phyloP scores from a whole-genome alignment of 306 rosid species.

The Canavalia gladiata region DNA sequence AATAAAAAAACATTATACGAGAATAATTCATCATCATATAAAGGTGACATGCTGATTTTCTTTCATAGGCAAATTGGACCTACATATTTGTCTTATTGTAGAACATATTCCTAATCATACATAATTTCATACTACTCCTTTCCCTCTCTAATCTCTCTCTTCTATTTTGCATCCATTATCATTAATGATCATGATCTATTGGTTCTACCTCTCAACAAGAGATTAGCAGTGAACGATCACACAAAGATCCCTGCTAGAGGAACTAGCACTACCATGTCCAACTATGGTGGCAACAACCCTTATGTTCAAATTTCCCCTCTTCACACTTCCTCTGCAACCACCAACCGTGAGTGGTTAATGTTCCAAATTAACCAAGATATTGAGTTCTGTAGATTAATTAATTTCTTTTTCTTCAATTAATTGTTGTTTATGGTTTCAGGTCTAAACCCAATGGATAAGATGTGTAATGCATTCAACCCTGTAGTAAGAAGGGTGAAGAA shows the following conservation, averaged over 20 bases:
- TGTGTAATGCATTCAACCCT: conserved; percentile 51
- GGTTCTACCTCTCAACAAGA: neutral
- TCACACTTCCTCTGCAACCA: conserved; percentile 31
- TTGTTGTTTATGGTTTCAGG: conserved; percentile 43
- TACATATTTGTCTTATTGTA: too few species aligned
- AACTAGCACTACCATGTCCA: neutral
- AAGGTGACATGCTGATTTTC: too few species aligned
- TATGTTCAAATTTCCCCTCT: conserved; percentile 48
- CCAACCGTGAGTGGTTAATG: conserved; percentile 52
- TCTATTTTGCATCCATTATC: neutral
- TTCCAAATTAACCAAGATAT: neutral
- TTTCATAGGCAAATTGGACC: too few species aligned
- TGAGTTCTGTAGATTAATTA: neutral
- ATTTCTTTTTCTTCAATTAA: too few species aligned
- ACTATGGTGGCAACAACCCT: conserved; percentile 45
- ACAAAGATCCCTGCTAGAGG: neutral
- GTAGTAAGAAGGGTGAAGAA: conserved; percentile 58
- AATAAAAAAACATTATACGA: too few species aligned
- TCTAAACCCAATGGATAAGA: conserved; percentile 45
- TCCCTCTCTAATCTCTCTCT: neutral
- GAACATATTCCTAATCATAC: too few species aligned
- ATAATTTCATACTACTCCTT: too few species aligned
- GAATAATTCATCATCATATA: too few species aligned
- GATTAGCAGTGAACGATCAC: neutral
- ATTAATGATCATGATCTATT: neutral